Conservation (phyloP, 106 monocot genomes). For the Narthecium ossifragum region DNA sequence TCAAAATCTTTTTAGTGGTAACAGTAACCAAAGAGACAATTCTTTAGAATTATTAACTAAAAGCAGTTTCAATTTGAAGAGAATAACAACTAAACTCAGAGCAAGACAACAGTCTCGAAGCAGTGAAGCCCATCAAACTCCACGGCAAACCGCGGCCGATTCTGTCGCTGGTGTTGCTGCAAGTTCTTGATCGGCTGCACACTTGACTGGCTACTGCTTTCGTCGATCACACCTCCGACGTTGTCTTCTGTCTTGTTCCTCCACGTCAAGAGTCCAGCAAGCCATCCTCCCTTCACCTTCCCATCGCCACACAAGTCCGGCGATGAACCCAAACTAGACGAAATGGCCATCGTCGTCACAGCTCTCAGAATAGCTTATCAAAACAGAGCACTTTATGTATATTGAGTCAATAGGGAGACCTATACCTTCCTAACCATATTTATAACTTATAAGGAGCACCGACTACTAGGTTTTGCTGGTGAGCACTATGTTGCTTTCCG, state of each 20-base stretch:
- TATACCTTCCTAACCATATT: no score
- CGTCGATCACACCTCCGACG: background rate
- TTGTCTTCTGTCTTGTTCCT: background rate
- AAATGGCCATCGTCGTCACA: no score
- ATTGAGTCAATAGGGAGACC: no score
- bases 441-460: no score
- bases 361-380: no score
- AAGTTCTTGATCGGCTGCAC: background rate
- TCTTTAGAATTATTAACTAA: no score
- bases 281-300: background rate
- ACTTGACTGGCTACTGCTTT: background rate
- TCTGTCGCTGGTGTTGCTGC: background rate
- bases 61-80: no score
- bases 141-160: background rate
- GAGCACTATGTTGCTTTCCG: no score
- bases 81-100: background rate
- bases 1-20: no score
- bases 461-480: no score
- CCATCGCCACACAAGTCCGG: background rate
- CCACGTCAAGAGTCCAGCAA: background rate
- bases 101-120: background rate
- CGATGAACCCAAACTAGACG: background rate
- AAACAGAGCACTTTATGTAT: no score
- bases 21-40: no score
- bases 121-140: conserved; percentile 2